These are phyloP conservation scores for Psidium guajava DNA, from an alignment of 345 rosid species.

Conservation along the genomic window DNA sequence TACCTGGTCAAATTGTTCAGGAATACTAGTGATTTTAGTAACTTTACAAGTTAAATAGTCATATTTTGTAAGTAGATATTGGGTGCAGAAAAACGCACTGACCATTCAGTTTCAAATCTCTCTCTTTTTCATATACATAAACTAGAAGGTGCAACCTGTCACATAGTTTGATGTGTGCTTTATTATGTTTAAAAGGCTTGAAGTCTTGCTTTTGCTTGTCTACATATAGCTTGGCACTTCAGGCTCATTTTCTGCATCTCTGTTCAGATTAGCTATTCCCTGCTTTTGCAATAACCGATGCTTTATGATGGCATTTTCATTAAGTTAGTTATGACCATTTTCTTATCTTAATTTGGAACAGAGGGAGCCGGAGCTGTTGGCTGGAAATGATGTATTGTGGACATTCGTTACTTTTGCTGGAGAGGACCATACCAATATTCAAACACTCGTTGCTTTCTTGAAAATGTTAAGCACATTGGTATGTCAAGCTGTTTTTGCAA, in stretches of 20 bases:
- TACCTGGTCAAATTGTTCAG: not conserved
- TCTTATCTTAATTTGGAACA: slow-evolving; percentile 17
- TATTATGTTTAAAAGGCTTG: not conserved
- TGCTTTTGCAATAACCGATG: not conserved
- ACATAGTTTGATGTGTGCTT: not conserved
- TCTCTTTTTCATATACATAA: not conserved
- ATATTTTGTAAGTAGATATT: not conserved
- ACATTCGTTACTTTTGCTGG: slow-evolving; percentile 97
- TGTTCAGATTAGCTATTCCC: not conserved
- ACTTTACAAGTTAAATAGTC: not conserved
- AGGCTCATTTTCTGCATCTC: not conserved
- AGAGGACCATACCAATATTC: slow-evolving; percentile 91
- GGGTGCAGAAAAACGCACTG: not conserved
- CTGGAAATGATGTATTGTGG: slow-evolving; percentile 95
- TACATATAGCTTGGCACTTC: not conserved
- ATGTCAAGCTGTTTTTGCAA: slow-evolving; percentile 6
- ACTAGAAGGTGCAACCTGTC: not conserved
- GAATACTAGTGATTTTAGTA: not conserved
- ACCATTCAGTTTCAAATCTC: not conserved
- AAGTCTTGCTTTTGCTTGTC: not conserved
- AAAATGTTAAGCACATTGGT: slow-evolving; percentile 94
- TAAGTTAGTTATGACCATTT: not conserved
- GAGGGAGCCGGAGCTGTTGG: slow-evolving; percentile 87
- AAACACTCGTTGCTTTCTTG: slow-evolving; percentile 92
- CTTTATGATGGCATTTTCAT: not conserved